Conservation (phyloP, 352 stramenopile genomes). For the Pythium utonaiense region DNA sequence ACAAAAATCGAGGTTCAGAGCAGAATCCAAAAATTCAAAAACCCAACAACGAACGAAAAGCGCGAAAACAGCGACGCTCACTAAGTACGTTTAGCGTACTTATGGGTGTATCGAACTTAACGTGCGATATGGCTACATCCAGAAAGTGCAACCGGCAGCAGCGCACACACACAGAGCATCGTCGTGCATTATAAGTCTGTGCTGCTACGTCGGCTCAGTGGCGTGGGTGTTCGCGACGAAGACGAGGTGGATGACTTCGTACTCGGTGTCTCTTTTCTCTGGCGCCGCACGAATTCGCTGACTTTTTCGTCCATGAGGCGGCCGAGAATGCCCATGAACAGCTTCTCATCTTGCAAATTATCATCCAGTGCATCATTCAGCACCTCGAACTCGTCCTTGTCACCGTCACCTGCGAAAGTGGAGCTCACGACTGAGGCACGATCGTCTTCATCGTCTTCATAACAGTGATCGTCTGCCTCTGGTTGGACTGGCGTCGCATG, state of each 20-base stretch:
- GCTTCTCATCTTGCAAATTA: slow-evolving; percentile 63
- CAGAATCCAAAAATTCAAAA: slow-evolving; percentile 29
- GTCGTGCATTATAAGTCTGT: neutral
- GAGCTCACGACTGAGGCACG: slow-evolving; percentile 23
- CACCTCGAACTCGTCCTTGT: slow-evolving; percentile 76
- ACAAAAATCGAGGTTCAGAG: neutral
- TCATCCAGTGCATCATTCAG: slow-evolving; percentile 62
- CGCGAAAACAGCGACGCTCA: neutral
- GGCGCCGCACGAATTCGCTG: slow-evolving; percentile 23
- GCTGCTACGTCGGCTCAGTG: neutral
- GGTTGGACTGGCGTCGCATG: neutral
- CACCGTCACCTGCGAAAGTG: slow-evolving; percentile 27
- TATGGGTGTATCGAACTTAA: neutral
- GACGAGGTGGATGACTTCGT: neutral
- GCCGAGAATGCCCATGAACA: slow-evolving; percentile 63
- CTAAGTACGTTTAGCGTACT: slow-evolving; percentile 3
- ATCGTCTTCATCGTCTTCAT: slow-evolving; percentile 17
- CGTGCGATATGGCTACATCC: neutral
- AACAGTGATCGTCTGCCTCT: slow-evolving; percentile 22
- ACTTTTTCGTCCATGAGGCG: slow-evolving; percentile 69
- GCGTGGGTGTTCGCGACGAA: neutral
- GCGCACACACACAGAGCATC: too few relatives aligned
- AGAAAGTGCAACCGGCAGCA: neutral
- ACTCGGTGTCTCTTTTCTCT: neutral
- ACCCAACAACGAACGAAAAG: neutral